A percentile compares a stretch with the other conserved stretches of the same genome.
Conservation (phyloP, 805 yeast genomes). For the Scheffersomyces stipitis region DNA sequence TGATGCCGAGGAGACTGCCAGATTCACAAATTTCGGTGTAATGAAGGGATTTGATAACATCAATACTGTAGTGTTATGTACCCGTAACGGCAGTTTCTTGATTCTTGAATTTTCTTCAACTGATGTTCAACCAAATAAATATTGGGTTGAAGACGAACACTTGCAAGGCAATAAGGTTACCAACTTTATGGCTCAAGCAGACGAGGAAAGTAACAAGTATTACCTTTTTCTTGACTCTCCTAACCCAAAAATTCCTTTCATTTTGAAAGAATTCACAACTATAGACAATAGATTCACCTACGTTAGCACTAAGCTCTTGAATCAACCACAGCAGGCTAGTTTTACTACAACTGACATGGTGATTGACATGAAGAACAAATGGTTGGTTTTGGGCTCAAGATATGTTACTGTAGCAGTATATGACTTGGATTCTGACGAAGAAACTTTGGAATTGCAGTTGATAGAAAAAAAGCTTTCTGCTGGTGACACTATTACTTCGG, state of each 20-base stretch:
- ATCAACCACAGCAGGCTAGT: conserved; percentile 42
- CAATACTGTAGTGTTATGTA: conserved; percentile 25
- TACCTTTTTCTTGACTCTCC: conserved; percentile 64
- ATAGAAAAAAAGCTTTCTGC: conserved; percentile 50
- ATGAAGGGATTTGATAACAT: conserved; percentile 40
- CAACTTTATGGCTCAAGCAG: conserved; percentile 39
- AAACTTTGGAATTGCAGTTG: background rate
- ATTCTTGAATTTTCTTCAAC: conserved; percentile 35
- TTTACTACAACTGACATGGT: conserved; percentile 62
- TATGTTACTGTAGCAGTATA: conserved; percentile 64
- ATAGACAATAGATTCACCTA: conserved; percentile 19
- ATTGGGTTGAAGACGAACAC: conserved; percentile 22
- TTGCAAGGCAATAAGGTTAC: conserved; percentile 45
- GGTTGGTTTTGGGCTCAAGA: conserved; percentile 68
- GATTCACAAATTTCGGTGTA: conserved; percentile 40
- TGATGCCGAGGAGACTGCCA: conserved; percentile 6
- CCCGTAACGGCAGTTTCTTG: conserved; percentile 42
- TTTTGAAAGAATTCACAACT: conserved; percentile 36
- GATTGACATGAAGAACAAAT: conserved; percentile 34
- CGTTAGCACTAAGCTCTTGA: conserved; percentile 24
- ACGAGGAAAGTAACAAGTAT: conserved; percentile 17
- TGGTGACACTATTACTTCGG: conserved; percentile 70
- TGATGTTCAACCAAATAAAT: conserved; percentile 12
- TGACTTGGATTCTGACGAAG: conserved; percentile 16
- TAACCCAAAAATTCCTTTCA: conserved; percentile 56